Conservation (phyloP, 176 grass and related monocot genomes). For the Cenchrus fungigraminus region DNA sequence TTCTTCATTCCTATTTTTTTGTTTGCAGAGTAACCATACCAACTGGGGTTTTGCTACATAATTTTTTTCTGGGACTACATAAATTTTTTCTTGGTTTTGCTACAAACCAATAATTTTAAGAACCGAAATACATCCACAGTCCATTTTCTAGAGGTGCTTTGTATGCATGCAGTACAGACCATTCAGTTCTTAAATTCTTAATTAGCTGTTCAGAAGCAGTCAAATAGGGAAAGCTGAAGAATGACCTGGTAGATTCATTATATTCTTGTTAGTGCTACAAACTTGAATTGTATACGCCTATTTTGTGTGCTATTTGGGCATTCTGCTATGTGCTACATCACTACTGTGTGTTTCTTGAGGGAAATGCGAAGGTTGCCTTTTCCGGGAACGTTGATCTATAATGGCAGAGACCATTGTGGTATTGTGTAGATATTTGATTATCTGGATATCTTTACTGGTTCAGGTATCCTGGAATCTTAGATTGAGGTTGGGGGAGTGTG, state of each 20-base stretch:
- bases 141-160: neutral
- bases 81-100: constrained; percentile 5
- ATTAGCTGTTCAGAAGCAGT: constrained; percentile 29
- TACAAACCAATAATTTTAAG: neutral
- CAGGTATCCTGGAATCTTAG: constrained; percentile 8
- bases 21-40: neutral
- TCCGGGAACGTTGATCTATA: neutral
- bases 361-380: neutral
- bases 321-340: neutral
- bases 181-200: neutral
- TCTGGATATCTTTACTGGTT: constrained; percentile 2
- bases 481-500: constrained; percentile 1
- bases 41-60: neutral
- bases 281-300: neutral
- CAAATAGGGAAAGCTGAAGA: neutral
- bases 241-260: neutral
- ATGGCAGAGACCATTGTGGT: neutral
- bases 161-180: neutral
- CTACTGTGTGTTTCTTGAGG: neutral
- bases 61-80: too few relatives aligned
- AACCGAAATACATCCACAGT: neutral
- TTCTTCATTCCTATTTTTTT: constrained; percentile 6
- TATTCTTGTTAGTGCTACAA: neutral
- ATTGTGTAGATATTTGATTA: neutral
- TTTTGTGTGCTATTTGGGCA: neutral